Percentiles rank a stretch among this genome's conserved stretches.
Evolutionary conservation across 257 asterid genomes (phyloP).

Genomic region (Nicotiana noctiflora): DNA sequence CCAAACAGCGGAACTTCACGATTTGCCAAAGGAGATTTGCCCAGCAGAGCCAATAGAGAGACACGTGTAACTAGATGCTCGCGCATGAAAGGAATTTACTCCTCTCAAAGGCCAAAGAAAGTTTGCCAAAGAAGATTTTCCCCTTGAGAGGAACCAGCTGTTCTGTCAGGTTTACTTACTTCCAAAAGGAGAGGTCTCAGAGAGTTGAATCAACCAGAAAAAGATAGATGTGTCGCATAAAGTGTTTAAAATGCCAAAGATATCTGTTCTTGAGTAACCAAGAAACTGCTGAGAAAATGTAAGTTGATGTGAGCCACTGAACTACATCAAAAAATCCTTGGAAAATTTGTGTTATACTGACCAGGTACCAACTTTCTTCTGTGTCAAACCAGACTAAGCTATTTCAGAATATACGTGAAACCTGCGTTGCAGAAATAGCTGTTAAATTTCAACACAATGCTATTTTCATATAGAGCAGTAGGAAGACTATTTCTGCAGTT

Average conservation of each 20-base stretch:
- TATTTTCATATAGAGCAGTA: neutral
- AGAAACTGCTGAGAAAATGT: neutral
- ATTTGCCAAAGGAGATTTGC: slow-evolving; percentile 69
- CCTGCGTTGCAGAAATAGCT: neutral
- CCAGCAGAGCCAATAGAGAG: slow-evolving; percentile 25
- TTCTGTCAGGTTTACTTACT: slow-evolving; percentile 20
- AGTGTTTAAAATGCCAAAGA: slow-evolving; percentile 17
- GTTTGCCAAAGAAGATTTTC: slow-evolving; percentile 66
- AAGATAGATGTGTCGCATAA: slow-evolving; percentile 10
- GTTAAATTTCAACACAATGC: neutral
- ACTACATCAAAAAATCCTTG: neutral
- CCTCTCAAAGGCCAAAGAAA: slow-evolving; percentile 40
- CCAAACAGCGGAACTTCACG: slow-evolving; percentile 25
- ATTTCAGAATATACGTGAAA: neutral
- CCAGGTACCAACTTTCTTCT: neutral
- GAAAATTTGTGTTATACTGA: neutral
- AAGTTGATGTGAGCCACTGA: neutral
- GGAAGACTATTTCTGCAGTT: neutral
- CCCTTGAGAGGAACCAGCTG: slow-evolving; percentile 22
- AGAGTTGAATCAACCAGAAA: slow-evolving; percentile 16
- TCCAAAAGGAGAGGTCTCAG: slow-evolving; percentile 27
- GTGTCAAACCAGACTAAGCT: neutral
- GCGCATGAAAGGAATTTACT: slow-evolving; percentile 23
- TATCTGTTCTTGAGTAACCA: neutral
- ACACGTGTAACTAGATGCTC: slow-evolving; percentile 15